These are phyloP conservation scores for Camellia oleifera DNA, from an alignment of 179 eudicot species.

Conservation along the genomic window DNA sequence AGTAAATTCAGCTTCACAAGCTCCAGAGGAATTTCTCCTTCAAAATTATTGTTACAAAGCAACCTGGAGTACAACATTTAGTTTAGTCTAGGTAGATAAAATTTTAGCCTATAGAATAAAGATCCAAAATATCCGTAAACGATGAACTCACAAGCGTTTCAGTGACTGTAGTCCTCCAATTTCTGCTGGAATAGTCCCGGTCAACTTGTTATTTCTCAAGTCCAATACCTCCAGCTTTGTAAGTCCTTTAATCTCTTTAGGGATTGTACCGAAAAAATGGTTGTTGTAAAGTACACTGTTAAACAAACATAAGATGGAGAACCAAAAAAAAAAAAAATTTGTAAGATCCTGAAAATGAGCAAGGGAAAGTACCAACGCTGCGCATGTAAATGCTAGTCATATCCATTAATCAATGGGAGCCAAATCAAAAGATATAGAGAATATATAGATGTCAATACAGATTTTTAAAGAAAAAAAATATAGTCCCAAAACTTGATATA, in stretches of 20 bases:
- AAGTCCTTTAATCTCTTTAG: constrained; percentile 59
- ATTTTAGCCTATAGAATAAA: neutral
- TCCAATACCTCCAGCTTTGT: constrained; percentile 66
- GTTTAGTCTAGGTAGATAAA: neutral
- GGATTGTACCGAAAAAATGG: constrained; percentile 66
- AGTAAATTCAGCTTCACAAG: constrained; percentile 50
- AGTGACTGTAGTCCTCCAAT: constrained; percentile 52
- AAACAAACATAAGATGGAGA: constrained; percentile 20
- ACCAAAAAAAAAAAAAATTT: neutral
- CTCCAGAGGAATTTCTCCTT: constrained; percentile 54
- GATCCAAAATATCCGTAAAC: neutral
- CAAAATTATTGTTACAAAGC: constrained; percentile 63
- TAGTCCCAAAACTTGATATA: neutral
- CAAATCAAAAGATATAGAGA: neutral
- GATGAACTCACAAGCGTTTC: constrained; percentile 65
- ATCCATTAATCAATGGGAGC: constrained; percentile 1
- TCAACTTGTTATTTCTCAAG: constrained; percentile 67
- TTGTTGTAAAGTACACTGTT: constrained; percentile 65
- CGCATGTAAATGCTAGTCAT: neutral
- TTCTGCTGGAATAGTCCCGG: constrained; percentile 68
- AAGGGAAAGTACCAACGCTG: neutral
- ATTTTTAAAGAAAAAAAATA: neutral
- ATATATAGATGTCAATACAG: neutral
- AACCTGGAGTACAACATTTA: constrained; percentile 42
- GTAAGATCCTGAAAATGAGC: neutral